Base-by-base conservation (phyloP, 179 eudicot genomes). In the Pouteria campechiana region DNA sequence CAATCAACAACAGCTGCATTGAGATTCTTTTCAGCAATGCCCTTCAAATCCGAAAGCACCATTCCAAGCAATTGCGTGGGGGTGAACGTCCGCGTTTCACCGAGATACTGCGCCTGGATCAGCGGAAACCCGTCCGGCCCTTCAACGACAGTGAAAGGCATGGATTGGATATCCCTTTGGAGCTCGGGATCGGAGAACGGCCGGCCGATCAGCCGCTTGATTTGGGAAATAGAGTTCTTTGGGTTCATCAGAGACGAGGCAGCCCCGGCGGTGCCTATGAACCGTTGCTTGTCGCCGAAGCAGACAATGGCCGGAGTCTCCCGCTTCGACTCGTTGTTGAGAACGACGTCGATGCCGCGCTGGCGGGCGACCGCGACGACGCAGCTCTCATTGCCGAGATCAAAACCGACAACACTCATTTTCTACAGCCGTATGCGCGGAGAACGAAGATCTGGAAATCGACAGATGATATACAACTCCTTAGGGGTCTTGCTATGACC, bases 401-500 rank as follows among this genome's bases (percentile, higher is more conserved):
- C 97, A 69, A 88, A 78, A 17, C 97, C 97, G 16, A 84, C 95
- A 58, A 84, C 94, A 17, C 95, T 88, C 97, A 88, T 88, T 52
- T 70, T 83, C n/a, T n/a, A n/a, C n/a, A n/a, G n/a, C n/a, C n/a
- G n/a, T n/a, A n/a, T n/a, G n/a, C n/a, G n/a, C n/a, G n/a, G n/a
- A n/a, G n/a, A n/a, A n/a, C n/a, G n/a, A n/a, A n/a, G n/a, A n/a
- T n/a, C n/a, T n/a, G n/a, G n/a, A n/a, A n/a, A n/a, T n/a, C n/a
- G n/a, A n/a, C n/a, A n/a, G n/a, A n/a, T n/a, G n/a, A n/a, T n/a
- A n/a, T n/a, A n/a, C n/a, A n/a, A n/a, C n/a, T n/a, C n/a, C n/a
- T n/a, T n/a, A n/a, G n/a, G n/a, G n/a, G n/a, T n/a, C n/a, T n/a
- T n/a, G n/a, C n/a, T n/a, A n/a, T n/a, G n/a, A n/a, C n/a, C n/a